phyloP scores from a whole-genome alignment of 768 basidiomycete genomes.

The Holtermannia corniformis region DNA sequence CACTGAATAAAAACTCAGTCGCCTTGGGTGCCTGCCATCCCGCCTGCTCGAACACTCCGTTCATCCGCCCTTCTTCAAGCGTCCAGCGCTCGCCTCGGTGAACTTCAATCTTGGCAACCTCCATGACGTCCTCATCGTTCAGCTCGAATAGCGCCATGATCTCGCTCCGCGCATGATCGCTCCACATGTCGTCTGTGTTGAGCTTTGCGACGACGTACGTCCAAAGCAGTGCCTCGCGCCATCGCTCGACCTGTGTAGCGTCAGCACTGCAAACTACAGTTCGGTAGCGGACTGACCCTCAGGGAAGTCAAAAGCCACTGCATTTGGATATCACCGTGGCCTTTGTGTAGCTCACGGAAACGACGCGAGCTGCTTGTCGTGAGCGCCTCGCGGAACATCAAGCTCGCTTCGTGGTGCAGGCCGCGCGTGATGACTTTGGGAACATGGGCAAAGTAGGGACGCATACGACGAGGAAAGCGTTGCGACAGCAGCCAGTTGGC shows the following conservation, averaged over 20 bases:
- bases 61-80: constrained; percentile 21
- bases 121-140: constrained; percentile 13
- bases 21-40: constrained; percentile 35
- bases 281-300: constrained; percentile 10
- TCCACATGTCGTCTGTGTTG: constrained; percentile 21
- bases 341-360: constrained; percentile 30
- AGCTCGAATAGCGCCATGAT: constrained; percentile 28
- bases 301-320: constrained; percentile 32
- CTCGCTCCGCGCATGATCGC: constrained; percentile 17
- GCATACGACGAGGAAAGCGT: constrained; percentile 29
- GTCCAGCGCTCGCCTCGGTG: constrained; percentile 30
- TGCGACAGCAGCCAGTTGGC: constrained; percentile 33
- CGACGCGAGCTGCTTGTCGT: constrained; percentile 20
- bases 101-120: constrained; percentile 28
- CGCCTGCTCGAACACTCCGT: constrained; percentile 20
- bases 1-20: constrained; percentile 35
- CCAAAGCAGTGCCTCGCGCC: constrained; percentile 40
- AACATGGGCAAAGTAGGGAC: constrained; percentile 37
- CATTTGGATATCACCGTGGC: constrained; percentile 36
- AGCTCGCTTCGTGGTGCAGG: constrained; percentile 34
- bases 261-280: not conserved
- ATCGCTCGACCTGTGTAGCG: constrained; percentile 28
- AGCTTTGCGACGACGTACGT: constrained; percentile 35
- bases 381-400: constrained; percentile 35
- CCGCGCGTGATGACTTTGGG: constrained; percentile 36